Evolutionary conservation across 1,284 basidiomycete species (phyloP).

Genomic region (Fomitopsis betulina): DNA sequence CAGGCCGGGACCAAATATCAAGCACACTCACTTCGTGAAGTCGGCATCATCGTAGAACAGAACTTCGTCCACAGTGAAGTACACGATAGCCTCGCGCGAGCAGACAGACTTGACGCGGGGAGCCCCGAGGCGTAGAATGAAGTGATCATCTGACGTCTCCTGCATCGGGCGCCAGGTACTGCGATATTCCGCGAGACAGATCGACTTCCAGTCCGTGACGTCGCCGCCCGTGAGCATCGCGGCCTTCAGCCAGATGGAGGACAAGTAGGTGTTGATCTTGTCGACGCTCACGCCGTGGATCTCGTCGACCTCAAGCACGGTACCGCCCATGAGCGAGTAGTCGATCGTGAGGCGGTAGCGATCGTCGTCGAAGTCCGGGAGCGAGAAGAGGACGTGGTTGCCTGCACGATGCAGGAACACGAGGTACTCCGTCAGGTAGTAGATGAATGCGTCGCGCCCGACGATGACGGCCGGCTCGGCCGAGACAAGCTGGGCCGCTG

Average conservation of each 20-base stretch:
- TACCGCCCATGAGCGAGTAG: conserved; percentile 18
- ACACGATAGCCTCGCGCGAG: conserved; percentile 27
- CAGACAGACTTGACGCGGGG: conserved; percentile 28
- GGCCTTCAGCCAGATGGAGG: conserved; percentile 28
- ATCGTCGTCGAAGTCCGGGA: conserved; percentile 27
- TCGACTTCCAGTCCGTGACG: conserved; percentile 11
- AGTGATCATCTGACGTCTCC: conserved; percentile 17
- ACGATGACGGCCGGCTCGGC: conserved; percentile 7
- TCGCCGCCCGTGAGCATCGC: conserved; percentile 19
- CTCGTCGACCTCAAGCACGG: conserved; percentile 12
- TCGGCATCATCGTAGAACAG: conserved; percentile 21
- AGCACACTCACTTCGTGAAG: conserved; percentile 19
- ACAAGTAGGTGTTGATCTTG: conserved; percentile 29
- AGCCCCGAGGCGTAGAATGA: conserved; percentile 25
- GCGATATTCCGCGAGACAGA: conserved; percentile 25
- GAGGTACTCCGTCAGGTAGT: conserved; percentile 21
- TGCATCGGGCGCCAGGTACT: conserved; percentile 14
- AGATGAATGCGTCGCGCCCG: conserved; percentile 12
- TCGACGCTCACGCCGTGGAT: conserved; percentile 24
- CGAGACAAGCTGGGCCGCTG: conserved; percentile 11
- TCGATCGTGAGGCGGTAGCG: conserved; percentile 18
- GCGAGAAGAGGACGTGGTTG: conserved; percentile 26
- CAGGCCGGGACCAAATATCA: not conserved
- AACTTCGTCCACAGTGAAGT: conserved; percentile 26
- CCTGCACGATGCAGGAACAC: conserved; percentile 22